Evolutionary conservation across 306 rosid genomes (phyloP), one percentile per base, ranked within the genome.

Genomic region (Sindora glabra): DNA sequence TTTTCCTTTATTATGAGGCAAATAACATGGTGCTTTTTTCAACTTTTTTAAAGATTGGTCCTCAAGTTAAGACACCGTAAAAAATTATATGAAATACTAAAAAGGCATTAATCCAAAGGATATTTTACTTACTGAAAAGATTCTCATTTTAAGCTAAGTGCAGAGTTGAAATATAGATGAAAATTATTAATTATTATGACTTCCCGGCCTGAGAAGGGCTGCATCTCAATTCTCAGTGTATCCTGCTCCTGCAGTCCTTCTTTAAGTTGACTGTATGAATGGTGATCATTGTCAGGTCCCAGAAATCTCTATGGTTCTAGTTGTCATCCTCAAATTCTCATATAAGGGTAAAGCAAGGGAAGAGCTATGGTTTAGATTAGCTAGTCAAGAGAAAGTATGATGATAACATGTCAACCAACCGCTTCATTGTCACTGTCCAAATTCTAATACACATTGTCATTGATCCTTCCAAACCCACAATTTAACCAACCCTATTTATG

Each of bases 1-100:
- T 30, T 65, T 65, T 42, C 71, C 27, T 18, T 30, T 10, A n/a
- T 42, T 17, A 22, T 22, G 54, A 65, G 63, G 55, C 63, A 42
- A 65, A 8, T 13, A 32, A 32, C 3, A 10, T 34, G n/a, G 62
- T 33, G 54, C 55, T 65, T 54, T 42, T n/a, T 18, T 65, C 62
- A 41, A 41, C 55, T 54, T 65, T 53, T 21, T 16, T 0, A 27
- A 53, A 65, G 55, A 54, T 42, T 53, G 44, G 53, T 65, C 53
- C 46, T 40, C 15, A 18, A 23, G 6, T 26, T 49, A 36, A 33
- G 11, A 2, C 40, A 34, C 17, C n/a, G n/a, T 50, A 15, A 22
- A 34, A 37, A 24, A n/a, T n/a, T n/a, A n/a, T n/a, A n/a, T n/a
- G n/a, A 25, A 11, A 32, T 37, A 48, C 10, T 16, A 10, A 38